phyloP scores from a whole-genome alignment of 2,329 filamentous ascomycete genomes.

The Celoporthe dispersa region DNA sequence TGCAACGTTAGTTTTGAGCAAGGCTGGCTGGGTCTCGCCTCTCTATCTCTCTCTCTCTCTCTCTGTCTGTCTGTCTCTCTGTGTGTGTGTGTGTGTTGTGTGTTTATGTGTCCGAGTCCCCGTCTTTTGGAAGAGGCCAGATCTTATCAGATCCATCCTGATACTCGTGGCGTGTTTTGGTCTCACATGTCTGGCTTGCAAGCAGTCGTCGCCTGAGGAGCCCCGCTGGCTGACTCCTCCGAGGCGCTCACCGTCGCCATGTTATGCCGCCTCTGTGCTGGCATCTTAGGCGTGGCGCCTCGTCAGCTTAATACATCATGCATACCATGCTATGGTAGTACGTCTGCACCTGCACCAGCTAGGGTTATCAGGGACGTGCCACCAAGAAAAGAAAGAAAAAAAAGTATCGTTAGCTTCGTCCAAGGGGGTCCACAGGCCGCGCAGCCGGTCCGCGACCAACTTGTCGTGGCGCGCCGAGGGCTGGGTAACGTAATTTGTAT shows the following conservation, averaged over 20 bases:
- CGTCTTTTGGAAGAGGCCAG: no score
- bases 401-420: conserved; percentile 15
- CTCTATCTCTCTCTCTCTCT: no score
- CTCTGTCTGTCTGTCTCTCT: no score
- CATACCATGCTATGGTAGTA: not conserved
- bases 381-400: no score
- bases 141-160: not conserved
- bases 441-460: conserved; percentile 21
- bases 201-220: not conserved
- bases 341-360: not conserved
- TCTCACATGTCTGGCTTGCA: not conserved
- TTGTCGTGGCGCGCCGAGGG: not conserved
- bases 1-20: not conserved
- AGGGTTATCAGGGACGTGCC: not conserved
- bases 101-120: no score
- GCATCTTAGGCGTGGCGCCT: not conserved
- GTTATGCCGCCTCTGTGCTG: not conserved
- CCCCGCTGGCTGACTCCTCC: not conserved
- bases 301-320: not conserved
- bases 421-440: conserved; percentile 16
- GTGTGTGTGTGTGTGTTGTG: no score
- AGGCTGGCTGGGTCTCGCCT: not conserved
- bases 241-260: not conserved
- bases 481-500: not conserved
- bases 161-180: not conserved